Conservation (phyloP, 352 stramenopile genomes). For the Peronospora destructor region DNA sequence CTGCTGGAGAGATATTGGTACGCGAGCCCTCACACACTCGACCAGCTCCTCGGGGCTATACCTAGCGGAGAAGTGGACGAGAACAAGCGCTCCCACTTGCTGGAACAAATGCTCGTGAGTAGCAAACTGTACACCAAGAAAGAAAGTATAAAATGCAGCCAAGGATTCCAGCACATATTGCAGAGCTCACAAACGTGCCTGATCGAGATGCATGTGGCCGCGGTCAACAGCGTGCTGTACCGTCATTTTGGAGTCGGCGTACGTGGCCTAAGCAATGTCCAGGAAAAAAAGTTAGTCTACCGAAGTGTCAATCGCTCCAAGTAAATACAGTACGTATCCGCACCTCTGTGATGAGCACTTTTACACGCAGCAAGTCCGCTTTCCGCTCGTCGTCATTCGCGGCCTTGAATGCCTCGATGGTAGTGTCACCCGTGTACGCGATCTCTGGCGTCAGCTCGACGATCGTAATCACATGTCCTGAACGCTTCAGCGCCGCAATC, state of each 20-base stretch:
- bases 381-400: slow-evolving; percentile 10
- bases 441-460: slow-evolving; percentile 41
- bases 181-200: slow-evolving; percentile 33
- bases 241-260: slow-evolving; percentile 44
- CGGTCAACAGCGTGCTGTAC: slow-evolving; percentile 36
- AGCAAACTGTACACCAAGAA: slow-evolving; percentile 31
- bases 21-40: slow-evolving; percentile 24
- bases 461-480: slow-evolving; percentile 41
- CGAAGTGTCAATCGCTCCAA: background rate
- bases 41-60: slow-evolving; percentile 37
- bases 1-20: slow-evolving; percentile 31
- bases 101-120: slow-evolving; percentile 36
- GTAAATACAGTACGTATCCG: slow-evolving; percentile 7
- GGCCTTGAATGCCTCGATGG: slow-evolving; percentile 43
- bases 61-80: slow-evolving; percentile 72
- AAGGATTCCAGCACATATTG: background rate
- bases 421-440: slow-evolving; percentile 82
- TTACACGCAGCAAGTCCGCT: slow-evolving; percentile 52
- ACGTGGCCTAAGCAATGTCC: slow-evolving; percentile 48
- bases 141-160: no score
- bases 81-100: slow-evolving; percentile 46
- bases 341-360: slow-evolving; percentile 78
- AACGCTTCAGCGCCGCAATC: slow-evolving; percentile 40
- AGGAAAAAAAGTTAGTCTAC: slow-evolving; percentile 11
- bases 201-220: slow-evolving; percentile 70